These are phyloP conservation scores for Xerophyta viscosa DNA, from an alignment of 106 monocot species.

Conservation along the genomic window DNA sequence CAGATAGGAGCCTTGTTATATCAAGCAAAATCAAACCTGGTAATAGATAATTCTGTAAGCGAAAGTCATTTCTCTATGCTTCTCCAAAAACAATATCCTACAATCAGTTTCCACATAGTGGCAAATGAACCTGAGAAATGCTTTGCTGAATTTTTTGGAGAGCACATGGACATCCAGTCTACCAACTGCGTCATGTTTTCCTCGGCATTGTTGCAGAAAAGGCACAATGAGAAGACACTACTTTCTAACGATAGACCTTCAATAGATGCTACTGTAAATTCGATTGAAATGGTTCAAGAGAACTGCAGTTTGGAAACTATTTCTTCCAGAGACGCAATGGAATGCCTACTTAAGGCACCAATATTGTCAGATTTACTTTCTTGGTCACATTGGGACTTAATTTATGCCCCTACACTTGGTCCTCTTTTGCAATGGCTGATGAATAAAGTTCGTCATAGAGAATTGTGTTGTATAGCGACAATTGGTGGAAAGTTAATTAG, in stretches of 20 bases:
- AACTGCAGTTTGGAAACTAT: constrained; percentile 8
- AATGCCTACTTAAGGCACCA: constrained; percentile 73
- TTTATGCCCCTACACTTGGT: constrained; percentile 72
- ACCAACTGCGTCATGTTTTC: constrained; percentile 54
- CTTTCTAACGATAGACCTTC: constrained; percentile 6
- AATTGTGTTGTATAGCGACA: constrained; percentile 70
- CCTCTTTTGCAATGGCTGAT: constrained; percentile 68
- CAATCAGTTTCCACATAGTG: constrained; percentile 40
- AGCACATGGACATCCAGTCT: constrained; percentile 17
- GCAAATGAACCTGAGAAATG: constrained; percentile 24
- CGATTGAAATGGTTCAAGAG: constrained; percentile 4
- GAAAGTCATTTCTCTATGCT: constrained; percentile 34
- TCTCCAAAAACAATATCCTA: constrained; percentile 84
- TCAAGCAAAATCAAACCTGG: constrained; percentile 36
- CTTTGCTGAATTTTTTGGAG: constrained; percentile 18
- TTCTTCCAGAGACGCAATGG: constrained; percentile 59
- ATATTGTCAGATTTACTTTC: constrained; percentile 75
- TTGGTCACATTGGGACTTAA: constrained; percentile 94
- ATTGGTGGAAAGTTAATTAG: constrained; percentile 70
- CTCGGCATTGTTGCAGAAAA: constrained; percentile 43
- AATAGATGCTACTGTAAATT: background rate
- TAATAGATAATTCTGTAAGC: constrained; percentile 13
- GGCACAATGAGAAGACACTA: constrained; percentile 7
- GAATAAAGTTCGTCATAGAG: constrained; percentile 24
- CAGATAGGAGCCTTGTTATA: constrained; percentile 59